These are phyloP conservation scores for Penicillium crystallinum DNA, from an alignment of 495 filamentous ascomycete genomes.

Conservation along the genomic window DNA sequence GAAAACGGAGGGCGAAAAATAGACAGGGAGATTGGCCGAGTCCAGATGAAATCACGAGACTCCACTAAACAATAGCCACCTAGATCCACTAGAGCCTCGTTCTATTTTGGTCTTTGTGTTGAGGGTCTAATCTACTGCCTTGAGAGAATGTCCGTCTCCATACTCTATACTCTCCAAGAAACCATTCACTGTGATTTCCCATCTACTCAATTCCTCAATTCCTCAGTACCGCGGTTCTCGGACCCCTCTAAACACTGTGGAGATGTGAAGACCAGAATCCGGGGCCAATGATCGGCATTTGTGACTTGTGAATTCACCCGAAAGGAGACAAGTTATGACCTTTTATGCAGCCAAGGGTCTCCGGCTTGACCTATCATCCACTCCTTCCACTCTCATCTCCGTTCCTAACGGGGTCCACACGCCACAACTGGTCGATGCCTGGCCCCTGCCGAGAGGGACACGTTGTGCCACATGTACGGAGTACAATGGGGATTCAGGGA, in stretches of 20 bases:
- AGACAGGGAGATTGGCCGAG: not conserved
- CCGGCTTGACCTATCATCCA: no score
- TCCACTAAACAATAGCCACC: not conserved
- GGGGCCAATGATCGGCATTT: constrained; percentile 4
- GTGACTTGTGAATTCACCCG: not conserved
- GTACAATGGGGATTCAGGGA: no score
- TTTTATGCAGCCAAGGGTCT: not conserved
- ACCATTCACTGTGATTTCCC: not conserved
- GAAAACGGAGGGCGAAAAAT: not conserved
- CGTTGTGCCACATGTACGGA: no score
- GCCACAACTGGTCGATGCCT: no score
- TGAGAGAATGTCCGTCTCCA: no score
- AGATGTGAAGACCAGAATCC: not conserved
- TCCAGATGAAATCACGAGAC: constrained; percentile 8
- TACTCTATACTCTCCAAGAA: no score
- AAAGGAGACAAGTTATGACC: not conserved
- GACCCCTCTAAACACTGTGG: not conserved
- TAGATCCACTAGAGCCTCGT: constrained; percentile 5
- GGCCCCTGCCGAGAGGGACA: no score
- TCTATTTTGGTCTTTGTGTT: constrained; percentile 5
- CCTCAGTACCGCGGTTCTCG: not conserved
- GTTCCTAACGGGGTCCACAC: no score
- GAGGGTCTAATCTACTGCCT: no score
- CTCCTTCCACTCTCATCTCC: no score
- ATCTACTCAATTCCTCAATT: no score